phyloP scores from a whole-genome alignment of 441 rosid genomes.

The Rhodomyrtus psidioides region DNA sequence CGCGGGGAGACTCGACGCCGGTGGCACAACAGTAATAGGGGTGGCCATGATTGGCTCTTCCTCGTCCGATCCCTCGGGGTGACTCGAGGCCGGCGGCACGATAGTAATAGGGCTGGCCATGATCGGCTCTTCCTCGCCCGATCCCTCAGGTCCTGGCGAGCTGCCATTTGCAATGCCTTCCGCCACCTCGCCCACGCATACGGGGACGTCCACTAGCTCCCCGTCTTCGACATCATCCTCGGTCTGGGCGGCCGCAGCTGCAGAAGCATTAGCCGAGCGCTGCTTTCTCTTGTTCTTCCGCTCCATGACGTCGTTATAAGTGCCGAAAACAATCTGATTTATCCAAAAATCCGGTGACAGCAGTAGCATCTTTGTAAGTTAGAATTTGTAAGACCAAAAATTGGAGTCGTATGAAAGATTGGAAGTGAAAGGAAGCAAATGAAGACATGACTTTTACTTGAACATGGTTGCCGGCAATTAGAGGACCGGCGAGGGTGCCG shows the following conservation, averaged over 20 bases:
- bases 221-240: background rate
- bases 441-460: background rate
- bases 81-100: background rate
- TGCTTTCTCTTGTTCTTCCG: background rate
- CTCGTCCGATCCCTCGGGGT: background rate
- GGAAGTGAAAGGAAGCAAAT: background rate
- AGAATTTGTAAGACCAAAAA: background rate
- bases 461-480: background rate
- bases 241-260: background rate
- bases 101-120: background rate
- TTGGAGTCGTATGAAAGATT: background rate
- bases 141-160: background rate
- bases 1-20: background rate
- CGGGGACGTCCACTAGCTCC: background rate
- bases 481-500: background rate
- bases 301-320: background rate
- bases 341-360: background rate
- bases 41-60: background rate
- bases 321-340: background rate
- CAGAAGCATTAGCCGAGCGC: background rate
- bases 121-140: background rate
- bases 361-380: background rate
- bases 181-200: background rate
- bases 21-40: background rate
- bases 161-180: background rate